Evolutionary conservation across 345 rosid genomes (phyloP), one percentile per base, ranked within the genome.

Genomic region (rapeseed (Brassica napus)): DNA sequence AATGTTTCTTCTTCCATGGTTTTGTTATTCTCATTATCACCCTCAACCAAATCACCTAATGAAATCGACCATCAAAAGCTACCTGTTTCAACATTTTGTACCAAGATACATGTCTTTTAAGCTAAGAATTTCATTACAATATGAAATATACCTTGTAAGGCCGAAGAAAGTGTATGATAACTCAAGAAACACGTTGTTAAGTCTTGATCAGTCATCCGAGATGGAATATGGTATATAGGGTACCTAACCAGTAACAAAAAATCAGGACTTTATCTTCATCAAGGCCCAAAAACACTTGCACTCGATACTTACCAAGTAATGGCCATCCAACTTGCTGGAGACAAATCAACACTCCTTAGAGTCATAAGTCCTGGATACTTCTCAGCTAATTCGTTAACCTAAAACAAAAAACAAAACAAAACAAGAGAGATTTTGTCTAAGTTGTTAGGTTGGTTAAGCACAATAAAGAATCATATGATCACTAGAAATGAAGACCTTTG

Each of bases 241-340:
- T 92, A 90, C 97, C 95, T 90, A 72, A 44, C 58, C 10, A 31
- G 1, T 23, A 44, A 7, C 58, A 68, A 74, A 42, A 62, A 24
- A 37, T 5, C 6, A 80, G 52, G 32, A 73, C 14, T 67, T 23
- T 26, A 67, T 23, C 44, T 68, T 32, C 65, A 16, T 32, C 2
- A 34, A 39, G 4, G n/a, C 4, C 0, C 16, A 72, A 42, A 65
- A 37, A 63, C 12, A 35, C 58, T n/a, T 35, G 32, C 8, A 64
- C 7, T 30, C 14, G 26, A 54, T 14, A 23, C 82, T 83, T 83
- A 92, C 98, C 98, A 93, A 42, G 98, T 91, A 71, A 93, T 89
- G 9, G 94, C 86, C 91, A 93, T 87, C 98, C 98, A 93, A 83
- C 97, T 91, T 15, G 97, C 97, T 0, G 98, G 94, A 8, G 91